Conservation (phyloP, 2,329 filamentous ascomycete genomes). For the Clonostachys rhizophaga region DNA sequence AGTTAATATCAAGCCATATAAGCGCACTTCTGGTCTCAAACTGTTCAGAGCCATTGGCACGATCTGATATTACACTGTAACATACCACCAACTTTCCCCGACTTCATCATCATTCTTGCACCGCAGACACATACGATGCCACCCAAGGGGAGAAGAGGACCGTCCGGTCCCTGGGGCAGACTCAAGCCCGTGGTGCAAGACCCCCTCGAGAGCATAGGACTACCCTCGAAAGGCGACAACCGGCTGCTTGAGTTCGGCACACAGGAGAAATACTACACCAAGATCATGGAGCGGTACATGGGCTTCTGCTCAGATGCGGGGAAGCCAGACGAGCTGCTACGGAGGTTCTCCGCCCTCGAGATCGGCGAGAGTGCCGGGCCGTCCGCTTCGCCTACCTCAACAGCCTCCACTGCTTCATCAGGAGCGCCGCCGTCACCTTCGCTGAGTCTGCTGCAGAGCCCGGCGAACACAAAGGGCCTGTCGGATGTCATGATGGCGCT, state of each 20-base stretch:
- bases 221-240: constrained; percentile 87
- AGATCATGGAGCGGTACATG: constrained; percentile 85
- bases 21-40: background rate
- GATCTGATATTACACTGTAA: background rate
- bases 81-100: too few species aligned
- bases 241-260: constrained; percentile 70
- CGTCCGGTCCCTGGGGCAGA: constrained; percentile 60
- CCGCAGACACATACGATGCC: constrained; percentile 11
- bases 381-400: background rate
- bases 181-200: constrained; percentile 73
- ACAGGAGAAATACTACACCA: constrained; percentile 82
- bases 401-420: background rate
- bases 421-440: constrained; percentile 2
- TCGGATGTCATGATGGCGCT: constrained; percentile 76
- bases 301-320: constrained; percentile 75
- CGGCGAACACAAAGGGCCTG: constrained; percentile 55
- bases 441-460: constrained; percentile 9
- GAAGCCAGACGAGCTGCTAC: constrained; percentile 67
- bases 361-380: background rate
- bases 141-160: constrained; percentile 19
- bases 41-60: background rate
- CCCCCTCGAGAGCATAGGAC: constrained; percentile 73
- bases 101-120: too few species aligned
- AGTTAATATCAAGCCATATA: background rate
- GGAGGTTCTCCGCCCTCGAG: constrained; percentile 65